Evolutionary conservation across 345 rosid genomes (phyloP).

Genomic region (Excoecaria agallocha): DNA sequence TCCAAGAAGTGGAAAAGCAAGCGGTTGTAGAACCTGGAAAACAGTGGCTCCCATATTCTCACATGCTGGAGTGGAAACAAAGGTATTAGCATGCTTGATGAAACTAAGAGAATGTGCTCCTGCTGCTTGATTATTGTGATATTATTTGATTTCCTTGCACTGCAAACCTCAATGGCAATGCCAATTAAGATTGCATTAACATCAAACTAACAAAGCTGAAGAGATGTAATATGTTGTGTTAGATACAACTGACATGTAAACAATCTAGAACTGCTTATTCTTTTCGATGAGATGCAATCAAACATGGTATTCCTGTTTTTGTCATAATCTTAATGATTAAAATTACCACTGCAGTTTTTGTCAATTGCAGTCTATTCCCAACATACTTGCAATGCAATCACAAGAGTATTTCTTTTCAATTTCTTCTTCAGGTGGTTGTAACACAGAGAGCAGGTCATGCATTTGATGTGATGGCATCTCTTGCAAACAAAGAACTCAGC

Average conservation of each 20-base stretch:
- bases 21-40: constrained; percentile 71
- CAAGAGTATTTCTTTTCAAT: constrained; percentile 8
- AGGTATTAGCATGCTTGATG: constrained; percentile 38
- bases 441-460: constrained; percentile 89
- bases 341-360: neutral
- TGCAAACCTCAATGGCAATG: constrained; percentile 2
- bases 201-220: neutral
- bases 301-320: neutral
- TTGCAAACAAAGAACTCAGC: constrained; percentile 54
- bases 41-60: constrained; percentile 71
- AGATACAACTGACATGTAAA: neutral
- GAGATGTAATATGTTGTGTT: neutral
- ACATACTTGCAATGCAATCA: neutral
- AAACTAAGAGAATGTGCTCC: neutral
- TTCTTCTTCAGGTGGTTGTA: constrained; percentile 60
- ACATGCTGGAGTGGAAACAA: constrained; percentile 62
- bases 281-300: neutral
- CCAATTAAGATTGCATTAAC: neutral
- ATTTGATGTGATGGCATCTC: constrained; percentile 64
- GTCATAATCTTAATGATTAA: neutral
- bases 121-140: neutral
- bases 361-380: neutral
- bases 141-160: neutral
- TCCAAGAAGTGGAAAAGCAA: constrained; percentile 86
- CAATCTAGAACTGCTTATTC: neutral